phyloP scores from a whole-genome alignment of 1,284 basidiomycete species.

The Agaricales sp. region DNA sequence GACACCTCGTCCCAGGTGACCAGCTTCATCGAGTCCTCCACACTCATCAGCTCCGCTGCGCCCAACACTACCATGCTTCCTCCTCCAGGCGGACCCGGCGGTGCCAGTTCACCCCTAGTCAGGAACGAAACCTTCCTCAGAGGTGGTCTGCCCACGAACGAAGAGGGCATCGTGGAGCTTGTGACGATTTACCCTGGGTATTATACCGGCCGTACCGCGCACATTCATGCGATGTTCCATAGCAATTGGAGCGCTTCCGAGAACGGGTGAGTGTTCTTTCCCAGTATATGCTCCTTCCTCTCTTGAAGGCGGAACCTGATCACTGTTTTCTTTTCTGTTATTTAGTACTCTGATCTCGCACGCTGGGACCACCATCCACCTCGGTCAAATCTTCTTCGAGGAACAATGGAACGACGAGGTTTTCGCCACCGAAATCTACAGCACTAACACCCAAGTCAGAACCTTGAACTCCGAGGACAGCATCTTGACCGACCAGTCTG shows the following conservation, averaged over 20 bases:
- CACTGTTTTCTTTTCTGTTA: too few relatives aligned
- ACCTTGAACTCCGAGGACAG: background rate
- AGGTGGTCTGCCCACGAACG: background rate
- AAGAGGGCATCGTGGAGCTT: background rate
- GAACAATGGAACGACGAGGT: background rate
- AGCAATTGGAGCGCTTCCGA: background rate
- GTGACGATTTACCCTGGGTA: background rate
- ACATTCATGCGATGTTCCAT: conserved; percentile 1
- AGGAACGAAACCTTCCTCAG: background rate
- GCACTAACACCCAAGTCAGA: background rate
- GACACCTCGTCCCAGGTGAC: background rate
- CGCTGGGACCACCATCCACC: background rate
- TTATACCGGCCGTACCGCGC: background rate
- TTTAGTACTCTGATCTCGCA: background rate
- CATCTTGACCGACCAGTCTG: background rate
- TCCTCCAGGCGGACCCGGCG: background rate
- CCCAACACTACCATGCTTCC: background rate
- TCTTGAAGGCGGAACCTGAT: too few relatives aligned
- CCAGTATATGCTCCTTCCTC: too few relatives aligned
- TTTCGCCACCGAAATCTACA: background rate
- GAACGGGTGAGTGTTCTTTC: background rate
- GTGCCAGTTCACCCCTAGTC: background rate
- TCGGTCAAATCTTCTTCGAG: background rate
- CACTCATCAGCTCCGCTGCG: background rate
- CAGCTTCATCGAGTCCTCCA: background rate